Evolutionary conservation across 768 basidiomycete species (phyloP).

Genomic region (Collybiopsis luxurians): DNA sequence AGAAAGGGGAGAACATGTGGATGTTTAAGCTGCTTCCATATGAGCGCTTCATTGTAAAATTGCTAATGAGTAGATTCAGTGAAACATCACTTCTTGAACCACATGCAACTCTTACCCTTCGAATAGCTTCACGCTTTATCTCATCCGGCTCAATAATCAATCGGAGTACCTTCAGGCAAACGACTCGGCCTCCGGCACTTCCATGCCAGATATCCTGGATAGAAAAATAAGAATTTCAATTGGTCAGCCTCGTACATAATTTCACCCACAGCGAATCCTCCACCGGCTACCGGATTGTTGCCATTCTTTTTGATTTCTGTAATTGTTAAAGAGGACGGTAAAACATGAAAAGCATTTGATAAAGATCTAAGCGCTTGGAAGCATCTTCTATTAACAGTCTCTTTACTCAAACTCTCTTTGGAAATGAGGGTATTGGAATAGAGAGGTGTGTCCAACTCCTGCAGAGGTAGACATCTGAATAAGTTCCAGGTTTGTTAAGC

Average conservation of each 20-base stretch:
- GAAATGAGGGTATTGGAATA: neutral
- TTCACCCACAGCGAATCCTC: constrained; percentile 25
- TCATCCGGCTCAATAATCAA: neutral
- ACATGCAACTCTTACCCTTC: neutral
- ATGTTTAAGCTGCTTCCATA: constrained; percentile 19
- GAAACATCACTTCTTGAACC: neutral
- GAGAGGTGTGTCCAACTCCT: neutral
- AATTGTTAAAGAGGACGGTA: constrained; percentile 22
- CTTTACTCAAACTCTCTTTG: neutral
- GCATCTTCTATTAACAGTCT: neutral
- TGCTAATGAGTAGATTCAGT: constrained; percentile 6
- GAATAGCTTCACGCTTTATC: neutral
- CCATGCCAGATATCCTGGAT: constrained; percentile 8
- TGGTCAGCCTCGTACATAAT: neutral
- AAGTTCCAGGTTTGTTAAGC: neutral
- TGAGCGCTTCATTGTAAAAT: constrained; percentile 17
- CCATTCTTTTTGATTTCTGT: constrained; percentile 11
- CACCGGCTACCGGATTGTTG: constrained; percentile 15
- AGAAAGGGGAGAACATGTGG: constrained; percentile 18
- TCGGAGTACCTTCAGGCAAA: constrained; percentile 7
- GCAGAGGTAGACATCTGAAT: neutral
- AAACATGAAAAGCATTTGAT: neutral
- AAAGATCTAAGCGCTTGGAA: neutral
- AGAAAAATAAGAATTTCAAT: neutral
- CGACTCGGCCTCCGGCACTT: neutral